Base-by-base conservation (phyloP, 805 yeast genomes). In the Saccharomycopsis capsularis region DNA sequence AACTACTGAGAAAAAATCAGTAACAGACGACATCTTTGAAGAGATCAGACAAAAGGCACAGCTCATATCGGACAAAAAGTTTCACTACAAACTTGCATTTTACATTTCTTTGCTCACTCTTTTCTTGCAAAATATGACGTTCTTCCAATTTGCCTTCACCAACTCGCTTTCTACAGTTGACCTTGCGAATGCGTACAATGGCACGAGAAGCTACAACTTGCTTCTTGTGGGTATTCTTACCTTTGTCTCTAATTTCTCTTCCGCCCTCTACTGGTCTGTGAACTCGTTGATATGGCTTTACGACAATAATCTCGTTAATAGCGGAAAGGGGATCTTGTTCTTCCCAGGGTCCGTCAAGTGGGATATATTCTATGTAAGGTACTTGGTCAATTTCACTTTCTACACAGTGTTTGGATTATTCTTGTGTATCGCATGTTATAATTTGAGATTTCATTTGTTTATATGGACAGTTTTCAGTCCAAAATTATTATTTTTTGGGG, bases 391-490 rank as follows among this genome's bases (percentile, higher is more conserved):
- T 19, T 63, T 79, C 30, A 59, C 74, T 1, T 85, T 82, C 58
- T 85, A 84, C 61, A 67, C 82, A 1, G 55, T 81, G 1, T 68
- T 81, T 7, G 82, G 85, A 1, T 57, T 76, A 2, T 74, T 76
- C 40, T 72, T 88, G 44, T 61, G 85, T 39, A 66, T 69, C 0
- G 82, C 96, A 13, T 93, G 98, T 62, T 73, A 74, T 44, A 69
- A 76, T 19, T 71, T 90, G 56, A 72, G 95, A 56, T 85, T 82
- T 60, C 99, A 93, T 63, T 69, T 93, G 49, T 93, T 93, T 62
- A 85, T 93, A 7, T 93, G 99, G 99, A 90, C 98, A 1, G 99
- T 93, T 5, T 93, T 93, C 67, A 85, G 95, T 45, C 99, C 99
- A 1, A 91, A 90, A 59, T 63, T 93, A 3, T 73, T 95, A 32